Base-by-base conservation (phyloP, 1,284 basidiomycete species). In the Inonotus hispidus region DNA sequence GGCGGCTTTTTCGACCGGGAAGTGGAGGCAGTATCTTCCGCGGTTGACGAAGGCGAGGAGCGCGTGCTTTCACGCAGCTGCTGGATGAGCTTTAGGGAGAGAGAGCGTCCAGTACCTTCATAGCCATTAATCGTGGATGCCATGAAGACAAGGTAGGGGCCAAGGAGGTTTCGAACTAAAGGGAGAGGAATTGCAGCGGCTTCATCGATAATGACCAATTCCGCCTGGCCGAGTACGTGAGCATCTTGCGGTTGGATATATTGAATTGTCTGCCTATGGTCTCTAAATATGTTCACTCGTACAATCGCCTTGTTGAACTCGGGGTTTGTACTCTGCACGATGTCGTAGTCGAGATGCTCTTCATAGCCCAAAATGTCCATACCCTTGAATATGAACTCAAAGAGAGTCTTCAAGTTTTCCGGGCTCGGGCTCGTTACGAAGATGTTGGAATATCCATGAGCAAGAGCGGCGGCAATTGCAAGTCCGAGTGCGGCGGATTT, bases 61-160 rank as follows among this genome's bases (percentile, higher is more conserved):
- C 90, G 82, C 0, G 91, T 92, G 70, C 86, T 87, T 71, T 97
- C 95, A 37, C 97, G 90, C 2, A 99, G 84, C 74, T 98, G 95
- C 74, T 98, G 92, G 65, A 99, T 92, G 61, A 99, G 90, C 73
- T 99, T 99, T 68, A 99, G 89, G 52, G 93, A 96, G 52, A 99
- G 84, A 1, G 95, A 98, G 38, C 97, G 91, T 19, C 97, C 97
- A 0, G 97, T 99, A 21, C 97, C 97, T 79, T 99, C 97, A 76
- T 99, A 99, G 49, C 97, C 97, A 71, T 98, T 98, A 78, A 99
- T 96, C 1, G 97, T 99, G 19, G 94, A 97, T 1, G 95, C 93
- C 82, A 99, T 89, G 80, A 99, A 98, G 56, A 99, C 95, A 46
- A 98, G 90, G 75, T 99, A 99, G 0, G 95, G 95, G 0, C 97